Percentiles rank a stretch among this genome's conserved stretches.
phyloP scores from a whole-genome alignment of 2,329 filamentous ascomycete genomes.

The Pyrenochaeta sp. region DNA sequence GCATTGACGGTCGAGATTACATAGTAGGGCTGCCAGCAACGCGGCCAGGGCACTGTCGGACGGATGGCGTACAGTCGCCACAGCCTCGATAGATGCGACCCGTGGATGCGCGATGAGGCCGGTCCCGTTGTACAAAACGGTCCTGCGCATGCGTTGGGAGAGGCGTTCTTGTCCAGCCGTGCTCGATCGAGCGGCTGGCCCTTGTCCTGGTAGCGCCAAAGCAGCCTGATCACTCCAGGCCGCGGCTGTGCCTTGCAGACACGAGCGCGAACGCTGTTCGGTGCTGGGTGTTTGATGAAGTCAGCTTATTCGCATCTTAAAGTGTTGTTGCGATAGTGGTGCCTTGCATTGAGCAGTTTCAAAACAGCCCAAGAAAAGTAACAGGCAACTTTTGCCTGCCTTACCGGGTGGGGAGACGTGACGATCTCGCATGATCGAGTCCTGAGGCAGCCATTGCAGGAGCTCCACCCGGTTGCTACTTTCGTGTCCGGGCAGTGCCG shows the following conservation, averaged over 20 bases:
- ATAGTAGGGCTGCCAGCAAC: neutral
- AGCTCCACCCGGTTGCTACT: slow-evolving; percentile 13
- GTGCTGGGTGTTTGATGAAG: slow-evolving; percentile 2
- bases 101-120: slow-evolving; percentile 8
- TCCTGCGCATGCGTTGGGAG: slow-evolving; percentile 9
- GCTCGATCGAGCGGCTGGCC: slow-evolving; percentile 10
- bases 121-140: slow-evolving; percentile 9
- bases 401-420: neutral
- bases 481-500: slow-evolving; percentile 9
- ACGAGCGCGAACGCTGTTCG: slow-evolving; percentile 15
- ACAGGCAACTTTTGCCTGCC: too few species aligned
- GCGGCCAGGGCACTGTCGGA: slow-evolving; percentile 3
- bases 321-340: neutral
- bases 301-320: slow-evolving; percentile 4
- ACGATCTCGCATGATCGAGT: slow-evolving; percentile 19
- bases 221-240: slow-evolving; percentile 11
- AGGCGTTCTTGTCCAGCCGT: slow-evolving; percentile 6
- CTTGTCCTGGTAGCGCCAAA: slow-evolving; percentile 9
- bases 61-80: slow-evolving; percentile 5
- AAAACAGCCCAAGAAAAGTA: slow-evolving; percentile 13
- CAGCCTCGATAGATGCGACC: slow-evolving; percentile 4
- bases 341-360: slow-evolving; percentile 17
- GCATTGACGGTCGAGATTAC: slow-evolving; percentile 22
- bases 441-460: slow-evolving; percentile 5
- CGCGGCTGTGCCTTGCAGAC: slow-evolving; percentile 15